Percentiles rank a stretch among this genome's conserved stretches.
Evolutionary conservation across 352 stramenopile genomes (phyloP).

Genomic region (Phytophthora cactorum): DNA sequence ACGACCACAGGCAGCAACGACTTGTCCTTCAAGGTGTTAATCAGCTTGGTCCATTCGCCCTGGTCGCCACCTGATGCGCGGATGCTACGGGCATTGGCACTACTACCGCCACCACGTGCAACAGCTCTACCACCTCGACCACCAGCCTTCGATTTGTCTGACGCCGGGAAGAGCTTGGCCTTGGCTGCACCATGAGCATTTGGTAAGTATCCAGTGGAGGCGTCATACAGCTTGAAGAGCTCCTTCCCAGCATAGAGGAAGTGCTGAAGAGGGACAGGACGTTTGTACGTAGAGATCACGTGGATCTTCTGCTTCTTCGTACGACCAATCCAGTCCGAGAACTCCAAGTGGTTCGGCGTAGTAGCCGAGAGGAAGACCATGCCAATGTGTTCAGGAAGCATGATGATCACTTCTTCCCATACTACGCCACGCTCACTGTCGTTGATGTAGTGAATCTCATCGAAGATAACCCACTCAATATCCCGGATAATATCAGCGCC

Average conservation of each 20-base stretch:
- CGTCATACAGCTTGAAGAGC: constrained; percentile 87
- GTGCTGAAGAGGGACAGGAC: constrained; percentile 96
- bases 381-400: constrained; percentile 96
- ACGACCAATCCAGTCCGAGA: constrained; percentile 98
- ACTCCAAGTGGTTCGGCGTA: constrained; percentile 98
- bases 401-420: constrained; percentile 98
- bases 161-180: constrained; percentile 65
- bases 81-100: constrained; percentile 51
- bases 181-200: constrained; percentile 67
- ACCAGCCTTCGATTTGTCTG: constrained; percentile 56
- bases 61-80: constrained; percentile 69
- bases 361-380: constrained; percentile 99
- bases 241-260: constrained; percentile 96
- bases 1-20: constrained; percentile 95
- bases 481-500: constrained; percentile 97
- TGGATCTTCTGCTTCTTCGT: constrained; percentile 97
- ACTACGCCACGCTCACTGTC: constrained; percentile 98
- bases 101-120: constrained; percentile 46
- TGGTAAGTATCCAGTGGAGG: constrained; percentile 57
- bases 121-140: constrained; percentile 38
- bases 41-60: constrained; percentile 90
- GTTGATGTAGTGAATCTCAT: constrained; percentile 99
- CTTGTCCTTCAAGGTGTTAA: constrained; percentile 91
- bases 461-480: constrained; percentile 98
- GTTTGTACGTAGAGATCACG: constrained; percentile 97